Conservation (phyloP, 371 early-diverging fungal genomes). For the Mycotypha africana region DNA sequence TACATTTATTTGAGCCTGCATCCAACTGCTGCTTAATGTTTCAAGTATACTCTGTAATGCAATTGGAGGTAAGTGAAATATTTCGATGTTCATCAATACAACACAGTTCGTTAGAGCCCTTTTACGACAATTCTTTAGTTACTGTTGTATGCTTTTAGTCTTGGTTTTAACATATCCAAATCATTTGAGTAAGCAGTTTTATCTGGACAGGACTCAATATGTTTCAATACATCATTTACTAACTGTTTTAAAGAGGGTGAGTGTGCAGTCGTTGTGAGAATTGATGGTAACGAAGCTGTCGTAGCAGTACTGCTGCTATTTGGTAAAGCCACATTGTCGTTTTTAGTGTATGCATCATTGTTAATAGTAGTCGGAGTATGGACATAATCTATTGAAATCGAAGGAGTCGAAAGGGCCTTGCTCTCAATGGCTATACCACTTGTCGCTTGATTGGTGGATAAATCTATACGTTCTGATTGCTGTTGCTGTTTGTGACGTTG, state of each 20-base stretch:
- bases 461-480: background rate
- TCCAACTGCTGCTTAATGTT: too few relatives aligned
- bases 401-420: background rate
- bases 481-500: background rate
- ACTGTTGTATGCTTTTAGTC: conserved; percentile 11
- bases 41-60: too few relatives aligned
- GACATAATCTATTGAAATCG: background rate
- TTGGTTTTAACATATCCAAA: conserved; percentile 15
- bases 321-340: too few relatives aligned
- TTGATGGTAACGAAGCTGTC: background rate
- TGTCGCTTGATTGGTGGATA: background rate
- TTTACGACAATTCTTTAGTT: too few relatives aligned
- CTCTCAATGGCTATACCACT: too few relatives aligned
- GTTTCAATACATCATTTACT: conserved; percentile 18
- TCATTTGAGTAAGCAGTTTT: conserved; percentile 17
- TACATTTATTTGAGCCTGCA: too few relatives aligned
- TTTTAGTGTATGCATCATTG: background rate
- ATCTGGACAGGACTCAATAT: conserved; percentile 24
- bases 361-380: background rate
- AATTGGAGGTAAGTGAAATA: too few relatives aligned
- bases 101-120: too few relatives aligned
- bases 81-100: too few relatives aligned
- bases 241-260: conserved; percentile 5
- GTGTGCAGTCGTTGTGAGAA: background rate
- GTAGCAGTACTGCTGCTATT: background rate